Evolutionary conservation across 169 alveolate genomes (phyloP).

Genomic region (Amoebophrya sp.): DNA sequence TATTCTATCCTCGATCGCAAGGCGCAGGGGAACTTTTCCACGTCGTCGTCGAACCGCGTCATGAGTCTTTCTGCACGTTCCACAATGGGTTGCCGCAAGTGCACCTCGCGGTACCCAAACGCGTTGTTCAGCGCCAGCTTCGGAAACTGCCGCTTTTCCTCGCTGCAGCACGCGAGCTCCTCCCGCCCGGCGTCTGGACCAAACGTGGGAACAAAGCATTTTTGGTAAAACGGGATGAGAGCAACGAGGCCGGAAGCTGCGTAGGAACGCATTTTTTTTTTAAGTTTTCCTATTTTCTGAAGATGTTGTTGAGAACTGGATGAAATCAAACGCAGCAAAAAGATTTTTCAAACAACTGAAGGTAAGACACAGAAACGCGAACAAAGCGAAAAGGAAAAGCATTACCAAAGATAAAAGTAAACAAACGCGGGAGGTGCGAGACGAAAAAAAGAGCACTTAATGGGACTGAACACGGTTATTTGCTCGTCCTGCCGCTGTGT

Average conservation of each 20-base stretch:
- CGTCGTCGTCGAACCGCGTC: neutral
- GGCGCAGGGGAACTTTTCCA: neutral
- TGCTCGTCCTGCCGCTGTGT: too few species aligned
- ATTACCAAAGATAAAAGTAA: too few species aligned
- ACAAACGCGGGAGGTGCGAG: too few species aligned
- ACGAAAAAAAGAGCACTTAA: too few species aligned
- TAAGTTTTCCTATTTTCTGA: too few species aligned
- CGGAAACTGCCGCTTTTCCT: neutral
- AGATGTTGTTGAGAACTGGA: too few species aligned
- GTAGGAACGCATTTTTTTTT: too few species aligned
- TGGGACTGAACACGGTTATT: too few species aligned
- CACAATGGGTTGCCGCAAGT: neutral
- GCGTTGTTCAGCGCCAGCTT: neutral
- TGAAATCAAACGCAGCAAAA: too few species aligned
- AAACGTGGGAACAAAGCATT: neutral
- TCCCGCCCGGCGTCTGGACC: neutral
- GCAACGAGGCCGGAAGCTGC: neutral
- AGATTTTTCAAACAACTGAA: too few species aligned
- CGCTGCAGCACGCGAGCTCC: neutral
- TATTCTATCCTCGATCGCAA: neutral
- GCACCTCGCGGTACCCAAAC: neutral
- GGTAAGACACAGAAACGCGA: too few species aligned
- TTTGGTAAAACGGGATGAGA: neutral
- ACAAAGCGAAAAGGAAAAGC: too few species aligned
- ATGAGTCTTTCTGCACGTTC: neutral